Evolutionary conservation across 805 yeast genomes (phyloP).

Genomic region (Priceomyces medius): DNA sequence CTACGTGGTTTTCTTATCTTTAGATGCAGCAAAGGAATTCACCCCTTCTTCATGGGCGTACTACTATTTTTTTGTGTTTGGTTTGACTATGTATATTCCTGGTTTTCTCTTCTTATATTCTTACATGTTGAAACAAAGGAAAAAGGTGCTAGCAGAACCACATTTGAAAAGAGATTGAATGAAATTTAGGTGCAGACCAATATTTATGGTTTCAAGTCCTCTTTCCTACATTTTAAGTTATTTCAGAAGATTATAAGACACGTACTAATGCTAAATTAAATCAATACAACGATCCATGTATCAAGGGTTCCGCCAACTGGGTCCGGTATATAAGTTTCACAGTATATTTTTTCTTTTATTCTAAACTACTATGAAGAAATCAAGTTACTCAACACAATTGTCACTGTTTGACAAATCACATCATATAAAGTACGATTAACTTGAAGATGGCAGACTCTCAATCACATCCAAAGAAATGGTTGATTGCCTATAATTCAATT

Average conservation of each 20-base stretch:
- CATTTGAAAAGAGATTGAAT: too few relatives aligned
- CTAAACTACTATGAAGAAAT: too few relatives aligned
- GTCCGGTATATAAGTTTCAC: too few relatives aligned
- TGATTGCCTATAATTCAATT: slow-evolving; percentile 41
- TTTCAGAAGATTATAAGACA: too few relatives aligned
- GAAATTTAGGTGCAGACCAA: too few relatives aligned
- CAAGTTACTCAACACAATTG: background rate
- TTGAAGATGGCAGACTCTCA: background rate
- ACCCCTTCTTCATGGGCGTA: slow-evolving; percentile 7
- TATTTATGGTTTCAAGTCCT: too few relatives aligned
- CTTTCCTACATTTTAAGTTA: too few relatives aligned
- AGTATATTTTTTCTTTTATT: too few relatives aligned
- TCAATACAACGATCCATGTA: too few relatives aligned
- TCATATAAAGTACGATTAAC: too few relatives aligned
- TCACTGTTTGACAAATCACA: slow-evolving; percentile 3
- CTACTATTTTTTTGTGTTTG: slow-evolving; percentile 21
- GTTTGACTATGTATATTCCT: slow-evolving; percentile 27
- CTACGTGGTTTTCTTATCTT: slow-evolving; percentile 24
- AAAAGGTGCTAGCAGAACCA: slow-evolving; percentile 18
- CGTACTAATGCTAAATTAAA: too few relatives aligned
- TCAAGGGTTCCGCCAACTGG: too few relatives aligned
- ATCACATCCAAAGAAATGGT: slow-evolving; percentile 32
- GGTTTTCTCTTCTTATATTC: slow-evolving; percentile 27
- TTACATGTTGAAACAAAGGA: slow-evolving; percentile 32
- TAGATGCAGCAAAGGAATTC: slow-evolving; percentile 13